phyloP scores from a whole-genome alignment of 176 grass and related monocot species.

The Thalia dealbata region DNA sequence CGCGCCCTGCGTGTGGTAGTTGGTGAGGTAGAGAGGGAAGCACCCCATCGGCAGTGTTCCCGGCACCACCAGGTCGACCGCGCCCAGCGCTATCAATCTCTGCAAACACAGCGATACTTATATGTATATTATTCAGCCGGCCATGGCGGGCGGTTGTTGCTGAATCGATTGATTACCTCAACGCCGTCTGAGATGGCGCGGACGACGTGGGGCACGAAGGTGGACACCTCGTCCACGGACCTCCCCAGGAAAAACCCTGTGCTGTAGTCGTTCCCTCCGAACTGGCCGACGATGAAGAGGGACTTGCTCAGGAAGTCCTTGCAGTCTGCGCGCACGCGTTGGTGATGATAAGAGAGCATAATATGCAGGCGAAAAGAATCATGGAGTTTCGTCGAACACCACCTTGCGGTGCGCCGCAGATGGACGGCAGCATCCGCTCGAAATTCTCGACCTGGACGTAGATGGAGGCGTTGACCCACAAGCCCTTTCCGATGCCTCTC shows the following conservation, averaged over 20 bases:
- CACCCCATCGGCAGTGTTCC: conserved; percentile 69
- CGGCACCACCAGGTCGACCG: conserved; percentile 61
- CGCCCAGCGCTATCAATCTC: conserved; percentile 49
- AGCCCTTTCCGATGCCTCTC: neutral
- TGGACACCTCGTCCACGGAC: conserved; percentile 30
- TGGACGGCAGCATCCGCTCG: conserved; percentile 25
- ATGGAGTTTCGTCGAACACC: conserved; percentile 1
- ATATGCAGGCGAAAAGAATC: neutral
- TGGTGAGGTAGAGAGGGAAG: conserved; percentile 67
- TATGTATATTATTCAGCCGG: too few relatives aligned
- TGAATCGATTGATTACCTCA: conserved; percentile 28
- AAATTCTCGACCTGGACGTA: conserved; percentile 33
- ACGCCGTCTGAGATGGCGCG: conserved; percentile 38
- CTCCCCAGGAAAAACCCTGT: conserved; percentile 43
- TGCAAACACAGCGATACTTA: conserved; percentile 10
- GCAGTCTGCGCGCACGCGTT: conserved; percentile 21
- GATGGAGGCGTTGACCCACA: conserved; percentile 30
- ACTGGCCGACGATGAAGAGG: conserved; percentile 32
- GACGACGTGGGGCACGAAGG: conserved; percentile 47
- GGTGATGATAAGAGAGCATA: neutral
- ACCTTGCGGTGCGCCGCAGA: conserved; percentile 30
- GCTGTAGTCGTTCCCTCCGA: conserved; percentile 81
- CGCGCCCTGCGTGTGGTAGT: conserved; percentile 38
- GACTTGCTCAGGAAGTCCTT: conserved; percentile 22
- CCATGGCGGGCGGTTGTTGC: neutral